phyloP scores from a whole-genome alignment of 2,329 filamentous ascomycete genomes.

The Neofusicoccum cordaticola region DNA sequence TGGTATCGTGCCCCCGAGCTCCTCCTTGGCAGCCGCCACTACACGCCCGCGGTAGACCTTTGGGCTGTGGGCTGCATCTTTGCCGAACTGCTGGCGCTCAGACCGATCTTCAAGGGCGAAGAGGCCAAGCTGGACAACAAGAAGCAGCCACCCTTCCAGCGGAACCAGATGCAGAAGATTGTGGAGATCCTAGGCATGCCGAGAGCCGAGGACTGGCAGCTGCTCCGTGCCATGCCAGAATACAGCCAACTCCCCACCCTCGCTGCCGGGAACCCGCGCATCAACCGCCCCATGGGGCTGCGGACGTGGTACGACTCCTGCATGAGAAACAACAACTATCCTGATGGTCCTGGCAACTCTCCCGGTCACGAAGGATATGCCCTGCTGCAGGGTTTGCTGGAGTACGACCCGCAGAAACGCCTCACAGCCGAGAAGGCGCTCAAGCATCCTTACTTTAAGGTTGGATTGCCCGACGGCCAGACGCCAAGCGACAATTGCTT shows the following conservation, averaged over 20 bases:
- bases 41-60: slow-evolving; percentile 93
- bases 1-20: slow-evolving; percentile 98
- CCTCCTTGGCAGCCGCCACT: slow-evolving; percentile 87
- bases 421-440: slow-evolving; percentile 84
- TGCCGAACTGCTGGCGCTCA: slow-evolving; percentile 82
- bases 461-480: slow-evolving; percentile 45
- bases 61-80: slow-evolving; percentile 99
- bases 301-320: slow-evolving; percentile 63
- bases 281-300: slow-evolving; percentile 56
- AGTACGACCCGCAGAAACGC: slow-evolving; percentile 88
- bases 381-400: slow-evolving; percentile 75
- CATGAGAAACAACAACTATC: slow-evolving; percentile 48
- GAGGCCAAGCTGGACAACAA: slow-evolving; percentile 99
- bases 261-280: slow-evolving; percentile 45
- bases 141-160: slow-evolving; percentile 94
- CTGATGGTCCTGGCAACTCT: slow-evolving; percentile 28
- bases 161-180: slow-evolving; percentile 99
- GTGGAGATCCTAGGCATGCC: slow-evolving; percentile 94
- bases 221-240: slow-evolving; percentile 82
- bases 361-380: slow-evolving; percentile 69
- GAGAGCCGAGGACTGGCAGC: slow-evolving; percentile 83
- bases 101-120: slow-evolving; percentile 97
- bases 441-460: slow-evolving; percentile 84
- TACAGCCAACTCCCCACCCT: slow-evolving; percentile 66
- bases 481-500: slow-evolving; percentile 82